A percentile compares a stretch with the other conserved stretches of the same genome.
These are phyloP conservation scores for Elaeis guineensis DNA, from an alignment of 176 grass and related monocot genomes.

Conservation along the genomic window DNA sequence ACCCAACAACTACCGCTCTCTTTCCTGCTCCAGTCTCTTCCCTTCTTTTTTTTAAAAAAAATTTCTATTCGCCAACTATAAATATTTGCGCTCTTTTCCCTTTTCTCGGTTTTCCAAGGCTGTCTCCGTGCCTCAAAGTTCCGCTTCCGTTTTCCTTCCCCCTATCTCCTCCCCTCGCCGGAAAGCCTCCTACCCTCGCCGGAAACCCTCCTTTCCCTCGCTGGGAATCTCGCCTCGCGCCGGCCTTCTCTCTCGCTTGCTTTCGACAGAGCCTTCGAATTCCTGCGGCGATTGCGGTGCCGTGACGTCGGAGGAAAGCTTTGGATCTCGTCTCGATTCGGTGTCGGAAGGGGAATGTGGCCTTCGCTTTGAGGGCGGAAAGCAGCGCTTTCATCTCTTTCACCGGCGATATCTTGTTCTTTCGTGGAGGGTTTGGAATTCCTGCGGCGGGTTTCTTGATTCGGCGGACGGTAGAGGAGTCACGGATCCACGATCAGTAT, in stretches of 20 bases:
- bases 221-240: slow-evolving; percentile 2
- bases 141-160: slow-evolving; percentile 1
- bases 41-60: slow-evolving; percentile 1
- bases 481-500: slow-evolving; percentile 28
- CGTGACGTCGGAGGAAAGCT: neutral
- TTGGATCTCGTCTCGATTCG: neutral
- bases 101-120: slow-evolving; percentile 29
- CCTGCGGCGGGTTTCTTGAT: slow-evolving; percentile 9
- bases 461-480: slow-evolving; percentile 1
- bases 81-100: slow-evolving; percentile 11
- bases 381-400: neutral
- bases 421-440: neutral
- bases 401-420: neutral
- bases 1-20: slow-evolving; percentile 32
- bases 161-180: slow-evolving; percentile 9
- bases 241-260: slow-evolving; percentile 11
- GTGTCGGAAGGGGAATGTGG: slow-evolving; percentile 16
- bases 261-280: neutral
- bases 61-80: neutral
- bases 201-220: neutral
- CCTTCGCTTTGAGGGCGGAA: too few relatives aligned
- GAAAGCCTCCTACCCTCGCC: neutral
- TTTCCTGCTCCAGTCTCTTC: slow-evolving; percentile 1
- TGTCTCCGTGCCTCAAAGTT: slow-evolving; percentile 2
- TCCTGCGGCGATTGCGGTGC: neutral